Evolutionary conservation across 2,329 filamentous ascomycete genomes (phyloP), one percentile per base, ranked within the genome.

Genomic region (Apiospora pterosperma): DNA sequence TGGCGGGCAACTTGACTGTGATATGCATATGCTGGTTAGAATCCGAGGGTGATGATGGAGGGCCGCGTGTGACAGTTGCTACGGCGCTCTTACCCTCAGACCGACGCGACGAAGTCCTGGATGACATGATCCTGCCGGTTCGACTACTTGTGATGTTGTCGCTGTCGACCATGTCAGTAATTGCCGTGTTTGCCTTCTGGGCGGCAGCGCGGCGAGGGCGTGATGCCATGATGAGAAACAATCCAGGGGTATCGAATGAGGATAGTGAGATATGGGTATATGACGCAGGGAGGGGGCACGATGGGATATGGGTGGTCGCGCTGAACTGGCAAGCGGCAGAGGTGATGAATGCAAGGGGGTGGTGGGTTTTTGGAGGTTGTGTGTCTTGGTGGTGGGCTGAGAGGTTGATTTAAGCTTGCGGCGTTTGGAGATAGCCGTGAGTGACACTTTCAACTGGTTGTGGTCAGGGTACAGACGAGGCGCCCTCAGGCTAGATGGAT

Each of bases 91-190:
- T 83, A 80, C 70, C 82, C 64, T 76, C 82, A 62, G 82, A 81
- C 69, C 84, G 80, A 71, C 84, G 81, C 63, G 83, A 81, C 66
- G 77, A 62, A 41, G 52, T 75, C 65, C 78, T 76, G 42, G 61
- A 63, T 61, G 84, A 82, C 83, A 86, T 85, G 73, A 73, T 79
- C 73, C 72, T 79, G 66, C 74, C 72, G 67, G 74, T 73, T 65
- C 72, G 71, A 68, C 72, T 76, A 55, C 71, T 75, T 63, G 68
- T 74, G 55, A 72, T 71, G 41, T 77, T 76, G 69, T 84, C 81
- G 78, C 79, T 82, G 67, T 84, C 81, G 72, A 80, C 80, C 75
- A 83, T 78, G 79, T 82, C 79, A 82, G 81, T 82, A 65, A 82
- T 82, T 68, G 78, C 79, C 44, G 74, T 75, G 41, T 76, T 81